A percentile compares a stretch with the other conserved stretches of the same genome.
Evolutionary conservation across 2,329 filamentous ascomycete genomes (phyloP).

Genomic region (Sporothrix pseudoabietina): DNA sequence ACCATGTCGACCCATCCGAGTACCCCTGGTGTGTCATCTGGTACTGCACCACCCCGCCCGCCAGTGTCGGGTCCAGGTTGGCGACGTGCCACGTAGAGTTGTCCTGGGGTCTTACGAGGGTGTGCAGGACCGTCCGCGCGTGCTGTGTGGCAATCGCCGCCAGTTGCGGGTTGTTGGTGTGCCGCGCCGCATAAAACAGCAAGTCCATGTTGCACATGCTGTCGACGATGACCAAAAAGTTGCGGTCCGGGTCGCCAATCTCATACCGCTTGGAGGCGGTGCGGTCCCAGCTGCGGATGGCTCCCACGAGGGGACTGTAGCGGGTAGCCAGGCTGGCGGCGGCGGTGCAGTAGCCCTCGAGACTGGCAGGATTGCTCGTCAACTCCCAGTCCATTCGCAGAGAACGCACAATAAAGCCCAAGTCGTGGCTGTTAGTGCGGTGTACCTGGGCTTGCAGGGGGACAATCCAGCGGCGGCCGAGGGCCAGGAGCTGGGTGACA

Average conservation of each 20-base stretch:
- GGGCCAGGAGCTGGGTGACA: constrained; percentile 33
- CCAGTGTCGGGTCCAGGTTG: constrained; percentile 49
- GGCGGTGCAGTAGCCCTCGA: constrained; percentile 37
- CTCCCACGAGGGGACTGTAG: constrained; percentile 48
- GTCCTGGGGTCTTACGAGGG: constrained; percentile 46
- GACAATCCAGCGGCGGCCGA: constrained; percentile 41
- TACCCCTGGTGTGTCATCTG: constrained; percentile 54
- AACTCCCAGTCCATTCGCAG: constrained; percentile 30
- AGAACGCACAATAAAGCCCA: constrained; percentile 52
- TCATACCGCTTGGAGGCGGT: constrained; percentile 39
- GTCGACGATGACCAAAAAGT: constrained; percentile 50
- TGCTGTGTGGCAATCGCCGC: constrained; percentile 43
- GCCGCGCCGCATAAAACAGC: constrained; percentile 43
- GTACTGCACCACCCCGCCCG: constrained; percentile 47
- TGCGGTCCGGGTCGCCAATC: constrained; percentile 40
- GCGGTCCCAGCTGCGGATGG: constrained; percentile 54
- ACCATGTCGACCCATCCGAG: constrained; percentile 51
- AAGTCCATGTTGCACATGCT: constrained; percentile 47
- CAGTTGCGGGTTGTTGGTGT: constrained; percentile 38
- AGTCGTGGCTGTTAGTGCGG: constrained; percentile 56
- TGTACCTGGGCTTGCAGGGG: constrained; percentile 45
- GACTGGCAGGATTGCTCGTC: background rate
- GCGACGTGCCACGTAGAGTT: constrained; percentile 50
- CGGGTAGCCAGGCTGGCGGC: constrained; percentile 49
- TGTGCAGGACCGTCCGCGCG: constrained; percentile 45